Percentiles rank a stretch among this genome's conserved stretches.
These are phyloP conservation scores for Fusarium temperatum DNA, from an alignment of 2,329 filamentous ascomycete genomes.

Conservation along the genomic window DNA sequence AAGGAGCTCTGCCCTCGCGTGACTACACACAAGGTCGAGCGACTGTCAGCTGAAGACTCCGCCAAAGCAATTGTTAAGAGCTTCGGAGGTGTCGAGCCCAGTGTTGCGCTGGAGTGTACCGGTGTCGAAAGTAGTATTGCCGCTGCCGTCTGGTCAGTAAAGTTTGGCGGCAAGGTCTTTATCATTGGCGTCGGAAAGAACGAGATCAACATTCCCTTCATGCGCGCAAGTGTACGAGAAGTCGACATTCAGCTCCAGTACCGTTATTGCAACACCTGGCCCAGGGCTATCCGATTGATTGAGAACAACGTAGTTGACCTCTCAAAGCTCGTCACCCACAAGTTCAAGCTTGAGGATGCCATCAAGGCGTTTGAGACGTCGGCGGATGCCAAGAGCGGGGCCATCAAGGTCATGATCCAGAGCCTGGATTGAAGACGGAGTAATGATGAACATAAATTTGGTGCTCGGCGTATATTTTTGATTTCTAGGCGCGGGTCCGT, in stretches of 20 bases:
- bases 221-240: constrained; percentile 89
- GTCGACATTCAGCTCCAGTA: constrained; percentile 98
- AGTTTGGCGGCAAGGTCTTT: constrained; percentile 97
- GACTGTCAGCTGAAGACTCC: constrained; percentile 73
- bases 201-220: constrained; percentile 95
- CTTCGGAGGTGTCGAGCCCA: constrained; percentile 82
- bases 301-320: constrained; percentile 86
- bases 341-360: constrained; percentile 86
- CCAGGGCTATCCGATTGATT: constrained; percentile 86
- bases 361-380: constrained; percentile 90
- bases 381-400: constrained; percentile 85
- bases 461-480: constrained; percentile 41
- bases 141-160: constrained; percentile 86
- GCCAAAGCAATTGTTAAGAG: constrained; percentile 72
- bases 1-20: constrained; percentile 83
- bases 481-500: constrained; percentile 30
- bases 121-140: constrained; percentile 91
- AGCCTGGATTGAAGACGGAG: constrained; percentile 60
- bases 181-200: constrained; percentile 95
- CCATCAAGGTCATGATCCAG: constrained; percentile 98
- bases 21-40: constrained; percentile 80
- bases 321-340: constrained; percentile 85
- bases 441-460: constrained; percentile 20
- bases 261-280: constrained; percentile 96
- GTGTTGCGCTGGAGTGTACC: constrained; percentile 89